A percentile compares a stretch with the other conserved stretches of the same genome.
These are phyloP conservation scores for Colletotrichum costaricense DNA, from an alignment of 2,329 filamentous ascomycete species.

Conservation along the genomic window DNA sequence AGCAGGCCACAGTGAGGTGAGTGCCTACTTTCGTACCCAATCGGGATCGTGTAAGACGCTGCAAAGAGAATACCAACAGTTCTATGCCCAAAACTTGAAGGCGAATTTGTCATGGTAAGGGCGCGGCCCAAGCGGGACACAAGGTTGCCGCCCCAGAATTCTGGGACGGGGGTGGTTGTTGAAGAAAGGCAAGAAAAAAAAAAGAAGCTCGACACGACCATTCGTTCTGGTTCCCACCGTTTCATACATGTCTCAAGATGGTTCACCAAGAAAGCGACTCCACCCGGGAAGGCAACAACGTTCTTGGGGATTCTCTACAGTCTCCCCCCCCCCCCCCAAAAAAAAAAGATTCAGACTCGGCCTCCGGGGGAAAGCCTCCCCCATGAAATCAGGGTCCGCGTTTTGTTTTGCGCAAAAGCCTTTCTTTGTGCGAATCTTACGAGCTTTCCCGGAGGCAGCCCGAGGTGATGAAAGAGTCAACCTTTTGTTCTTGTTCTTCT, in stretches of 20 bases:
- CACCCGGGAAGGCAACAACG: neutral
- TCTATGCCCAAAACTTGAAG: neutral
- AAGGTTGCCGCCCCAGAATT: neutral
- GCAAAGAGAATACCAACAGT: neutral
- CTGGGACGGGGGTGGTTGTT: neutral
- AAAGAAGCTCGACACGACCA: constrained; percentile 1
- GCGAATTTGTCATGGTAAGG: constrained; percentile 33
- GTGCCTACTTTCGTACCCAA: neutral
- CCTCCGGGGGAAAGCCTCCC: no score
- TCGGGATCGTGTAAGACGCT: neutral
- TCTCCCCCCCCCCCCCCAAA: neutral
- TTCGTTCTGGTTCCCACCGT: constrained; percentile 14
- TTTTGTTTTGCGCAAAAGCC: neutral
- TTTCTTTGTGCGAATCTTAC: neutral
- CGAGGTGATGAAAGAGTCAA: neutral
- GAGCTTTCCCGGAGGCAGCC: neutral
- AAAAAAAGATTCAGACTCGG: neutral
- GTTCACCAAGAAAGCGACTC: neutral
- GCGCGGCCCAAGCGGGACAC: constrained; percentile 22
- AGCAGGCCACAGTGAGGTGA: neutral
- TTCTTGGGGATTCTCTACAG: no score
- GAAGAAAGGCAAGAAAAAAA: neutral
- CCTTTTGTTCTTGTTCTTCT: no score
- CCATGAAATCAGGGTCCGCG: constrained; percentile 1
- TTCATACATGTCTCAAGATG: constrained; percentile 36